phyloP scores from a whole-genome alignment of 1,284 basidiomycete genomes.

The Ganoderma leucocontextum region DNA sequence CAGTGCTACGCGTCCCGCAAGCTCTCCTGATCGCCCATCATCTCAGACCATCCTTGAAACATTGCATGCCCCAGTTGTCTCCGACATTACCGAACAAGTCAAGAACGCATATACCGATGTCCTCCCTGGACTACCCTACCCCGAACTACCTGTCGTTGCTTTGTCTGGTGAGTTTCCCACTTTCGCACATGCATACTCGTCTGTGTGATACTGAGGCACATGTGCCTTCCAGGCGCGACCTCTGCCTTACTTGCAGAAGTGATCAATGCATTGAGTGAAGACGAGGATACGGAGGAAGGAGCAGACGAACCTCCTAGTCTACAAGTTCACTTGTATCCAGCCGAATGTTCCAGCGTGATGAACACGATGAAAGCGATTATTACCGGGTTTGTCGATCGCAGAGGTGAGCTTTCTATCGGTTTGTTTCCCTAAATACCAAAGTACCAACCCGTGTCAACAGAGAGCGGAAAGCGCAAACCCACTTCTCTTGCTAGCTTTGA shows the following conservation, averaged over 20 bases:
- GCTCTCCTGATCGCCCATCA: neutral
- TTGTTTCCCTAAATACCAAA: conserved; percentile 15
- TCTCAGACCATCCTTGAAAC: conserved; percentile 25
- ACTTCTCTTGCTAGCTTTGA: conserved; percentile 67
- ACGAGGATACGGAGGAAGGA: conserved; percentile 17
- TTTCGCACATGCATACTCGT: conserved; percentile 47
- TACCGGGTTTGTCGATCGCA: conserved; percentile 55
- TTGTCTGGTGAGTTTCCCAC: conserved; percentile 40
- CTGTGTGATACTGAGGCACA: neutral
- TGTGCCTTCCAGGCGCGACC: conserved; percentile 39
- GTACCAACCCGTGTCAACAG: neutral
- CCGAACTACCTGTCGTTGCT: conserved; percentile 68
- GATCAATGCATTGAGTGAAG: conserved; percentile 43
- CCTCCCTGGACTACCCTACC: conserved; percentile 61
- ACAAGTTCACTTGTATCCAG: conserved; percentile 58
- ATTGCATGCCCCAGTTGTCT: conserved; percentile 39
- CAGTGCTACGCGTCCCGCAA: neutral
- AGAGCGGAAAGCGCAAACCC: conserved; percentile 51
- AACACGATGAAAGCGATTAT: conserved; percentile 66
- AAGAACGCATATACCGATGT: conserved; percentile 38
- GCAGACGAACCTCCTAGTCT: conserved; percentile 18
- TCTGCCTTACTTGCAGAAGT: conserved; percentile 56
- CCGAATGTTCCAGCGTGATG: conserved; percentile 62
- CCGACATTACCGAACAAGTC: conserved; percentile 36
- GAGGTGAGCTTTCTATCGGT: conserved; percentile 9